These are phyloP conservation scores for Fraxinus greggii DNA, from an alignment of 305 asterid species.

Conservation along the genomic window DNA sequence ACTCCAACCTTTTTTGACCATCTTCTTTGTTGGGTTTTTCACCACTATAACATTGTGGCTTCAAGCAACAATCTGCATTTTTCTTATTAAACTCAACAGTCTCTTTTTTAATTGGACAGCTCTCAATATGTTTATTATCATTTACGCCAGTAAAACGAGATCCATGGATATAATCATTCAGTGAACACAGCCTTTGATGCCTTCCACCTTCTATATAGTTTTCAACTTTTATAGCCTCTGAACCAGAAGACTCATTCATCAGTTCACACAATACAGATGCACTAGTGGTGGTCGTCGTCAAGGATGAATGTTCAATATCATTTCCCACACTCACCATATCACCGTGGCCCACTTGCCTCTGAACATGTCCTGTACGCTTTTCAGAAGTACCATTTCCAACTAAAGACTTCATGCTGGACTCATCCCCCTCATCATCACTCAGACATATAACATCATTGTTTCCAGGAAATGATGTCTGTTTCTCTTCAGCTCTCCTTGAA, in stretches of 20 bases:
- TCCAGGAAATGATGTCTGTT: slow-evolving; percentile 28
- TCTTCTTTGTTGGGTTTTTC: slow-evolving; percentile 42
- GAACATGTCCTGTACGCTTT: slow-evolving; percentile 26
- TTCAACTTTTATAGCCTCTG: slow-evolving; percentile 43
- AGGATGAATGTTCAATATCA: slow-evolving; percentile 25
- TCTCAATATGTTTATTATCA: slow-evolving; percentile 24
- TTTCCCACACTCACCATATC: slow-evolving; percentile 25
- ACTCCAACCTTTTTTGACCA: slow-evolving; percentile 35
- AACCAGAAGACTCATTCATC: slow-evolving; percentile 30
- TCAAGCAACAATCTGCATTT: slow-evolving; percentile 26
- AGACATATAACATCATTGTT: slow-evolving; percentile 46
- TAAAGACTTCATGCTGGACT: slow-evolving; percentile 32
- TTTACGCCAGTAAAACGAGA: slow-evolving; percentile 12
- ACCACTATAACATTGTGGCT: slow-evolving; percentile 36
- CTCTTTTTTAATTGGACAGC: slow-evolving; percentile 27
- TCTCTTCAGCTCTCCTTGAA: slow-evolving; percentile 33
- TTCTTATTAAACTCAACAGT: slow-evolving; percentile 19
- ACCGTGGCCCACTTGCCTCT: slow-evolving; percentile 25
- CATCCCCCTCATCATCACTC: slow-evolving; percentile 65
- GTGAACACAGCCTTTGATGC: slow-evolving; percentile 13
- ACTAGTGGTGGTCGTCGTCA: slow-evolving; percentile 14
- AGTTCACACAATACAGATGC: slow-evolving; percentile 23
- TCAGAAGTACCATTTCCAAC: slow-evolving; percentile 26
- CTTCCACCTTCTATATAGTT: slow-evolving; percentile 32
- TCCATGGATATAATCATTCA: slow-evolving; percentile 16